These are phyloP conservation scores for Ogataea populi-albae DNA, from an alignment of 805 yeast genomes.

Conservation along the genomic window DNA sequence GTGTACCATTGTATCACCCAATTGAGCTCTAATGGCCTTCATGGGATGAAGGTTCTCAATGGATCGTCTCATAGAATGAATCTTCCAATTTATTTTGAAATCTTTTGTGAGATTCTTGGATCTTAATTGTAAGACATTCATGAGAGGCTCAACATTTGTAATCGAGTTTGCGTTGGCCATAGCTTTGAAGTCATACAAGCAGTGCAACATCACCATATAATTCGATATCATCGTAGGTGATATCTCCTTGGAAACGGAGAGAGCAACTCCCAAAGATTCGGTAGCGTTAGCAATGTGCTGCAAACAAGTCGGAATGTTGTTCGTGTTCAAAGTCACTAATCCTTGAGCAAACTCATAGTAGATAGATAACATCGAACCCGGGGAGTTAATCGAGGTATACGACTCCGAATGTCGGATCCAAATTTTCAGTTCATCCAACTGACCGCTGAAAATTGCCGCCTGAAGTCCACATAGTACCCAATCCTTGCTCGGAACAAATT, in stretches of 20 bases:
- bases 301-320: conserved; percentile 34
- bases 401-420: conserved; percentile 60
- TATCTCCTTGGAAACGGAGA: conserved; percentile 47
- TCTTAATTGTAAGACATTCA: conserved; percentile 20
- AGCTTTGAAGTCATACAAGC: conserved; percentile 54
- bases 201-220: conserved; percentile 53
- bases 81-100: conserved; percentile 45
- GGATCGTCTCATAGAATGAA: conserved; percentile 42
- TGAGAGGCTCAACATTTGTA: conserved; percentile 13
- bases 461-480: conserved; percentile 71
- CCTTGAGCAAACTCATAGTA: conserved; percentile 67
- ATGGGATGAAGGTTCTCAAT: conserved; percentile 31
- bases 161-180: conserved; percentile 27
- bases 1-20: conserved; percentile 52
- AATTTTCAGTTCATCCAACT: conserved; percentile 42
- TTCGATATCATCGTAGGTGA: conserved; percentile 51
- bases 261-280: conserved; percentile 55
- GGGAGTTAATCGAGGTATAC: conserved; percentile 31
- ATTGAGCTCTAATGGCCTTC: conserved; percentile 26
- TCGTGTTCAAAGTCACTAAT: conserved; percentile 41
- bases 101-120: conserved; percentile 29
- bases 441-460: conserved; percentile 68
- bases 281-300: conserved; percentile 50
- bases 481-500: conserved; percentile 40
- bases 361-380: conserved; percentile 52